These are phyloP conservation scores for Phylloporus sp. DNA, from an alignment of 768 basidiomycete species.

Conservation along the genomic window DNA sequence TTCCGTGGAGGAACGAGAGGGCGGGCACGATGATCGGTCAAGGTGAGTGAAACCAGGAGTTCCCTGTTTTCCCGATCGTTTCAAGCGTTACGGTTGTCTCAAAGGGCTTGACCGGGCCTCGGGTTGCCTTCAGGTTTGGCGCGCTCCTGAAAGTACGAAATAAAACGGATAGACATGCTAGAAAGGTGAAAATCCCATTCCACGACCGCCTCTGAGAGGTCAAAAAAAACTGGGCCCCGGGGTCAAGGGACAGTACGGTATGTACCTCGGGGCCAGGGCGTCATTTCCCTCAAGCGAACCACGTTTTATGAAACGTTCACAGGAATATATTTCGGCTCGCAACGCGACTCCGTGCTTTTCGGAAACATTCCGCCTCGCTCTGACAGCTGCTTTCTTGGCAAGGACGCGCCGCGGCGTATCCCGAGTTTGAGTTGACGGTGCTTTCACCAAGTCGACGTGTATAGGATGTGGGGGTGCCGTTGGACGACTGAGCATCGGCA, in stretches of 20 bases:
- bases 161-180: conserved; percentile 21
- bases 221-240: too few species aligned
- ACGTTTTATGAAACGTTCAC: conserved; percentile 9
- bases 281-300: background rate
- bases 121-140: background rate
- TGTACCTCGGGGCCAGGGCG: too few species aligned
- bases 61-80: conserved; percentile 2
- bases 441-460: background rate
- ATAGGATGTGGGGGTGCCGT: background rate
- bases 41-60: conserved; percentile 17
- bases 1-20: conserved; percentile 1
- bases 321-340: conserved; percentile 36
- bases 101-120: background rate
- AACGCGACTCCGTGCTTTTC: too few species aligned
- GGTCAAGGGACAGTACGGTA: too few species aligned
- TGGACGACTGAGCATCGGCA: background rate
- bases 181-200: conserved; percentile 16
- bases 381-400: background rate
- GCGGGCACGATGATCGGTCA: conserved; percentile 16
- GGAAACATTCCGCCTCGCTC: too few species aligned
- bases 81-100: conserved; percentile 9
- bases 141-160: conserved; percentile 4
- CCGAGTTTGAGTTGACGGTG: background rate
- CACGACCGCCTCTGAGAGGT: conserved; percentile 16
- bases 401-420: background rate